Base-by-base conservation (phyloP, 2,329 filamentous ascomycete species). In the Diplodia sapinea region DNA sequence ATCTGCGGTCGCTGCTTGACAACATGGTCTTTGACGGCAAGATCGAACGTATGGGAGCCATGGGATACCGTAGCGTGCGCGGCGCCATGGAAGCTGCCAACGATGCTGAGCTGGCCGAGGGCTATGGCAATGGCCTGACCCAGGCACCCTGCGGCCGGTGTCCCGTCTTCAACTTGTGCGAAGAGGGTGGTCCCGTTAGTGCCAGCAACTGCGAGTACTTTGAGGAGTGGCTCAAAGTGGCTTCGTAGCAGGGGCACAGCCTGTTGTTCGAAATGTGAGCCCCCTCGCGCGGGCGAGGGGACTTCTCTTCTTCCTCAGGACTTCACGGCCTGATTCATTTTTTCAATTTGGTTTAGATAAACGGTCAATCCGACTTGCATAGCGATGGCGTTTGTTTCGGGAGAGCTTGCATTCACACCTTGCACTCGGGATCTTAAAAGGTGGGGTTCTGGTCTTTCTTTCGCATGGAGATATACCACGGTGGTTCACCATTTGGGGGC, bases 151-250 rank as follows among this genome's bases (percentile, higher is more conserved):
- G 95, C 78, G 94, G 94, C 1, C 86, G 88, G 66, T 99, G 95
- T 78, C 95, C 95, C 0, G 94, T 97, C 2, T 97, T 97, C 77
- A 91, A 95, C 68, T 85, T 98, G 1, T 99, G 95, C 77, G 91
- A 92, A 71, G 92, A 96, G 69, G 93, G 93, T 7, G 94, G 94
- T 0, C 92, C 93, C 0, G 93, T 99, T 26, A 96, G 90, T 74
- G 92, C 94, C 0, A 90, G 88, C 71, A 96, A 91, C 62, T 99
- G 95, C 79, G 90, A 93, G 65, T 99, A 99, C 76, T 97, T 96
- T 75, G 87, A 91, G 70, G 87, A 89, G 64, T 99, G 95, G 95
- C 79, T 97, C 23, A 63, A 55, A 33, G 23, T 26, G 4, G 17
- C 59, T 15, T 26, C 59, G 47, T 63, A 63, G 59, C 15, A 50